Evolutionary conservation across 2,329 filamentous ascomycete genomes (phyloP).

Genomic region (Phialophora macrospora): DNA sequence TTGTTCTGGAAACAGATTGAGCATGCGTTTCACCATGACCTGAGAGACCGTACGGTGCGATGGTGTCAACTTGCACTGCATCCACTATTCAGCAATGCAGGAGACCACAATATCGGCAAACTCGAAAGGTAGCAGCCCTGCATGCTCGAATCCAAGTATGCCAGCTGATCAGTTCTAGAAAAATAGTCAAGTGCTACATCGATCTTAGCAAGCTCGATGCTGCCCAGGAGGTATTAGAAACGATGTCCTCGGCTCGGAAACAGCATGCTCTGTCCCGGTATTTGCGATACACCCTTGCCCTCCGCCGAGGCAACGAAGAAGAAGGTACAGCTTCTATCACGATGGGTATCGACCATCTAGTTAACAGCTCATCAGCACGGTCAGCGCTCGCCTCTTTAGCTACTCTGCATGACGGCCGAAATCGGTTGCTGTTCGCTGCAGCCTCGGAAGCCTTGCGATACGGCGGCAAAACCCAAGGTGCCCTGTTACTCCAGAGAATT

Average conservation of each 20-base stretch:
- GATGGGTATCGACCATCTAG: neutral
- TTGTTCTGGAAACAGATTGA: constrained; percentile 83
- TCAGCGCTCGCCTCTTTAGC: constrained; percentile 29
- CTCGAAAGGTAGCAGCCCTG: constrained; percentile 59
- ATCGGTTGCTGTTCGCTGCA: constrained; percentile 77
- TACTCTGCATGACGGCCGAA: constrained; percentile 47
- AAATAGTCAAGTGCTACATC: constrained; percentile 72
- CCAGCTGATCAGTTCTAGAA: constrained; percentile 59
- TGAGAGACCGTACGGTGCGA: constrained; percentile 61
- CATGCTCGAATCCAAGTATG: neutral
- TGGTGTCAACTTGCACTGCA: constrained; percentile 78
- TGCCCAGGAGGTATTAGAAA: constrained; percentile 61
- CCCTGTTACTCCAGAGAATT: constrained; percentile 64
- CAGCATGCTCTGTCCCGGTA: constrained; percentile 61
- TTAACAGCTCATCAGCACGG: constrained; percentile 15
- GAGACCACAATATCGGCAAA: constrained; percentile 69
- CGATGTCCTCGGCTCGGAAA: constrained; percentile 64
- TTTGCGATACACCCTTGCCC: constrained; percentile 73
- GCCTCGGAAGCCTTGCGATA: constrained; percentile 73
- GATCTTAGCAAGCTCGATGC: constrained; percentile 59
- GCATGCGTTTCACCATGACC: constrained; percentile 57
- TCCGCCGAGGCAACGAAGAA: constrained; percentile 61
- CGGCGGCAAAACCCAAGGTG: constrained; percentile 65
- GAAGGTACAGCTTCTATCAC: constrained; percentile 12
- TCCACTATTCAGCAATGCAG: constrained; percentile 67